Evolutionary conservation across 1,139 yeast genomes (phyloP), one percentile per base, ranked within the genome.

Genomic region (Debaryomyces fabryi): DNA sequence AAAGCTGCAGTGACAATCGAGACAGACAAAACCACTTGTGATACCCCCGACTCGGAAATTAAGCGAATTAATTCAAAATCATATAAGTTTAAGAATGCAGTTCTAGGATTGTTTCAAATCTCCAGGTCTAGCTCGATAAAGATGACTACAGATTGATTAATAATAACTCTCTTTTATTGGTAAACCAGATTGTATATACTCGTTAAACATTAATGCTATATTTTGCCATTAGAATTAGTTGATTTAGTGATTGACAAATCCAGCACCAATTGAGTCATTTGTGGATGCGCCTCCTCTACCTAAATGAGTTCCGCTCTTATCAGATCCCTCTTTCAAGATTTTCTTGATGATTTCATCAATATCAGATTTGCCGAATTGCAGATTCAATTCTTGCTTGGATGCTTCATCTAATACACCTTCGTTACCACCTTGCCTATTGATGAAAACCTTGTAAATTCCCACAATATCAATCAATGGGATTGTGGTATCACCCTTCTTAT

Each of bases 381-480:
- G 79, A 46, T 74, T 78, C 50, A 88, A 67, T 54, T 84, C 86
- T 18, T 72, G 68, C 49, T 81, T 78, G n/a, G 92, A 84, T 2
- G 95, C 96, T 59, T 82, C 85, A 51, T 85, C 90, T 32, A 86
- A 66, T 7, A 79, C 76, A 48, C 96, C 96, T 58, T 83, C 88
- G 3, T 81, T 71, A 30, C 96, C 96, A 43, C 88, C 87, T 42
- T 74, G 74, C 54, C 79, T 78, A 51, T 81, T 78, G 29, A 79
- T 74, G 63, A 78, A 88, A 13, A 88, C 78, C 60, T 85, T 81
- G 71, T 81, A 87, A 15, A 79, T 74, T 0, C 85, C 84, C 2
- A 88, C 84, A 23, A 86, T 78, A 37, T 84, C 85, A 12, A 85
- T 74, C 53, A 88, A 69, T 35, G 95, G 87, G 41, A 82, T 66